Percentiles rank a stretch among this genome's conserved stretches.
These are phyloP conservation scores for Aegilops sharonensis DNA, from an alignment of 176 grass and related monocot genomes.

Conservation along the genomic window DNA sequence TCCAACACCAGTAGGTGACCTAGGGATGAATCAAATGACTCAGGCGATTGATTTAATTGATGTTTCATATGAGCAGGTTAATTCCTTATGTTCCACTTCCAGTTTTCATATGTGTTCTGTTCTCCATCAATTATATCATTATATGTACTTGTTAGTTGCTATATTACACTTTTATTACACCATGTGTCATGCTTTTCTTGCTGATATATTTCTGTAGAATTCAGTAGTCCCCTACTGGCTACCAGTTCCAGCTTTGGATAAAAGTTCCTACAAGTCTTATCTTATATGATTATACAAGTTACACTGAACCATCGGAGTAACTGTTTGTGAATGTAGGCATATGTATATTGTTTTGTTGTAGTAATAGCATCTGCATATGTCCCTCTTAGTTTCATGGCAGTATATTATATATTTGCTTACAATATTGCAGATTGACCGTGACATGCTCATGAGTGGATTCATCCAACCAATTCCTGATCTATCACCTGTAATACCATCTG, in stretches of 20 bases:
- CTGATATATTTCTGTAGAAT: neutral
- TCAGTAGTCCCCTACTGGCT: neutral
- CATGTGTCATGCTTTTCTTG: neutral
- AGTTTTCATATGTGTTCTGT: neutral
- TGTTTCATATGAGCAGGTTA: conserved; percentile 79
- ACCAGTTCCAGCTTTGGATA: neutral
- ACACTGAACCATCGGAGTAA: neutral
- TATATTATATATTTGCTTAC: neutral
- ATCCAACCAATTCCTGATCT: conserved; percentile 93
- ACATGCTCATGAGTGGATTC: conserved; percentile 94
- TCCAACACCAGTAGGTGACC: conserved; percentile 87
- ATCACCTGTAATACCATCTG: conserved; percentile 80
- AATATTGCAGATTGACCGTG: conserved; percentile 65
- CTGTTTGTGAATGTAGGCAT: neutral
- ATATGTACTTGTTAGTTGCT: neutral
- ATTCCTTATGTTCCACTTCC: conserved; percentile 15
- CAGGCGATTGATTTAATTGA: conserved; percentile 93
- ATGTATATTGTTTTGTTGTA: conserved; percentile 2
- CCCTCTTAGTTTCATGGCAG: neutral
- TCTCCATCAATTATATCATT: neutral
- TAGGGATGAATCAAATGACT: conserved; percentile 92
- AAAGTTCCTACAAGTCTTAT: neutral
- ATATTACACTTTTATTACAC: neutral
- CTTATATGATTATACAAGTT: neutral
- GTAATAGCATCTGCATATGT: neutral